Evolutionary conservation across 2,329 filamentous ascomycete species (phyloP).

Genomic region (Pseudogymnoascus sp.): DNA sequence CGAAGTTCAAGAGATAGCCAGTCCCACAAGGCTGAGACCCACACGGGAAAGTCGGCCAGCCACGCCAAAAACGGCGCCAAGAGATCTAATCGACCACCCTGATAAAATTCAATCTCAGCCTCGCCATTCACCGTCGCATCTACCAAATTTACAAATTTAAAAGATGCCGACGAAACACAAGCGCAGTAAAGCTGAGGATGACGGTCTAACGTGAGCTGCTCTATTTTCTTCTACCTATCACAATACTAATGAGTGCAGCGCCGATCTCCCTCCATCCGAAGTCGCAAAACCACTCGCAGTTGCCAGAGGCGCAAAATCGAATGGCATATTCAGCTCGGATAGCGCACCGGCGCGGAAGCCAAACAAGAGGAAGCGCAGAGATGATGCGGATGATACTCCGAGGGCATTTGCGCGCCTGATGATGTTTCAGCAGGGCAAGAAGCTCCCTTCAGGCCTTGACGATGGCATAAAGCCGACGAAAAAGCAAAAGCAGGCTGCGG

Average conservation of each 20-base stretch:
- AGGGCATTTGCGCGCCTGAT: slow-evolving; percentile 83
- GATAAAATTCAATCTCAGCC: slow-evolving; percentile 12
- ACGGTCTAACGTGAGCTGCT: slow-evolving; percentile 46
- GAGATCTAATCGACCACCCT: slow-evolving; percentile 7
- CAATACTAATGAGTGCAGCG: slow-evolving; percentile 21
- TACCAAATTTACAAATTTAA: slow-evolving; percentile 12
- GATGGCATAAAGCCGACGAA: slow-evolving; percentile 50
- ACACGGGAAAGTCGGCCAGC: slow-evolving; percentile 8
- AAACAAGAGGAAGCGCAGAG: slow-evolving; percentile 45
- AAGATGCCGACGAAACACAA: slow-evolving; percentile 86
- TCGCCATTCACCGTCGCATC: slow-evolving; percentile 9
- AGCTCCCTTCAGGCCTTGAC: slow-evolving; percentile 59
- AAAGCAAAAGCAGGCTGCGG: slow-evolving; percentile 27
- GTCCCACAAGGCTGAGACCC: slow-evolving; percentile 8
- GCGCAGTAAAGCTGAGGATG: slow-evolving; percentile 49
- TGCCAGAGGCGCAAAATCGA: slow-evolving; percentile 38
- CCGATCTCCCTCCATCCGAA: slow-evolving; percentile 46
- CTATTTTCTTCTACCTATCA: not conserved
- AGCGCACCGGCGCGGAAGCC: slow-evolving; percentile 26
- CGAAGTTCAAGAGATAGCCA: not conserved
- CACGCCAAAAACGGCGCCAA: not conserved
- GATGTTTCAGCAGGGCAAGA: slow-evolving; percentile 61
- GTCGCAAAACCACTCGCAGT: slow-evolving; percentile 40
- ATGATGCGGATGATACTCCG: slow-evolving; percentile 67
- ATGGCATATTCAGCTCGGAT: slow-evolving; percentile 33